Conservation (phyloP, 2,329 filamentous ascomycete genomes). For the Ophiosphaerella korrae region DNA sequence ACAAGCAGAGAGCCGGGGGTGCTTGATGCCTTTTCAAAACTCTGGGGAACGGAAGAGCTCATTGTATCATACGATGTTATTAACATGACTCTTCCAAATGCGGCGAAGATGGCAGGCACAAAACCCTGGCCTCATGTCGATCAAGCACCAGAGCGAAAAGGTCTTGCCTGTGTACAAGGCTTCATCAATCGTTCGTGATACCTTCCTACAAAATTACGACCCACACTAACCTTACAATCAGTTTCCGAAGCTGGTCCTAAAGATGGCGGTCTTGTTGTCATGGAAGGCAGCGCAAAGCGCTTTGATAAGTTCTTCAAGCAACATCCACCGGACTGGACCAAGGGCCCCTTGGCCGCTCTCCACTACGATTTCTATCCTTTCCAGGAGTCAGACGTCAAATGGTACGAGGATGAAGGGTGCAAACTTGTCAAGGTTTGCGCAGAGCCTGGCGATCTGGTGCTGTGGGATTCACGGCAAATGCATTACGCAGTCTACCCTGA, state of each 20-base stretch:
- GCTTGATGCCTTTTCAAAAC: conserved; percentile 49
- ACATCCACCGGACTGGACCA: conserved; percentile 16
- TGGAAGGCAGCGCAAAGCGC: conserved; percentile 50
- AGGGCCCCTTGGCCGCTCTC: conserved; percentile 7
- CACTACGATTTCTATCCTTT: conserved; percentile 42
- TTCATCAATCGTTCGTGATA: conserved; percentile 46
- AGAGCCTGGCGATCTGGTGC: conserved; percentile 52
- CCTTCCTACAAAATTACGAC: not conserved
- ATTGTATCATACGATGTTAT: conserved; percentile 43
- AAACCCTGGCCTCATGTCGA: conserved; percentile 53
- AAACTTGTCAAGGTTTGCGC: conserved; percentile 48
- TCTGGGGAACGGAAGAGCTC: conserved; percentile 47
- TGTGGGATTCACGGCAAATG: conserved; percentile 57
- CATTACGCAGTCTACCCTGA: conserved; percentile 44
- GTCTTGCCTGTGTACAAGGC: conserved; percentile 49
- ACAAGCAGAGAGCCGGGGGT: conserved; percentile 44
- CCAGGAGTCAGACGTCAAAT: conserved; percentile 48
- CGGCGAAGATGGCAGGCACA: conserved; percentile 41
- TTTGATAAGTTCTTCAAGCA: conserved; percentile 20
- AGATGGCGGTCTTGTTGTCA: conserved; percentile 54
- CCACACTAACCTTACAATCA: not conserved
- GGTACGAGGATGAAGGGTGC: conserved; percentile 50
- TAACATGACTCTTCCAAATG: conserved; percentile 51
- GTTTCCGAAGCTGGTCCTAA: conserved; percentile 42
- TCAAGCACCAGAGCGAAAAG: conserved; percentile 49